Evolutionary conservation across 768 basidiomycete species (phyloP).

Genomic region (Auricularia sp.): DNA sequence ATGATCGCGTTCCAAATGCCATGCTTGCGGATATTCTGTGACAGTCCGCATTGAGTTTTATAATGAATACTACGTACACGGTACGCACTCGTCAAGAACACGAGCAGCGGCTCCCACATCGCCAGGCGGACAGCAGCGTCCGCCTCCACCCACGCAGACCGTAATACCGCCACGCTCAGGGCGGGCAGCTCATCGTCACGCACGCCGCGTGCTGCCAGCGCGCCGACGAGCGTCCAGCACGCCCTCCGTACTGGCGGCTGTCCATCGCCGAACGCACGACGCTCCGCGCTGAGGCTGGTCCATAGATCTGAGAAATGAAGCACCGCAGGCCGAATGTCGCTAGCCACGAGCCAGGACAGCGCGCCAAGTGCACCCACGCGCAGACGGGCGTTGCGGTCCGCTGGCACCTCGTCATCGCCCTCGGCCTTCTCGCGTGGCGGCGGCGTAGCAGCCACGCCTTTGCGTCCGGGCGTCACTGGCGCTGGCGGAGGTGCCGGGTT

Average conservation of each 20-base stretch:
- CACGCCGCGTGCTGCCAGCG: conserved; percentile 26
- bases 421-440: conserved; percentile 36
- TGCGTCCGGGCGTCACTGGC: conserved; percentile 20
- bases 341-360: conserved; percentile 53
- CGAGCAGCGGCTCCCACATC: conserved; percentile 64
- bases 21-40: conserved; percentile 54
- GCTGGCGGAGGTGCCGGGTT: conserved; percentile 39
- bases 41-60: background rate
- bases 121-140: conserved; percentile 55
- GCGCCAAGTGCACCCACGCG: conserved; percentile 60
- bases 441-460: conserved; percentile 12
- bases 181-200: conserved; percentile 8
- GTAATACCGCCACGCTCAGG: conserved; percentile 36
- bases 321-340: conserved; percentile 10
- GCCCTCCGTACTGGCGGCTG: conserved; percentile 68
- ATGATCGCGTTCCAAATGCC: conserved; percentile 38
- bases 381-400: conserved; percentile 60
- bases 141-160: conserved; percentile 62
- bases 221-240: conserved; percentile 50
- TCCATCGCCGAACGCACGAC: conserved; percentile 42
- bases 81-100: conserved; percentile 57
- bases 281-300: background rate
- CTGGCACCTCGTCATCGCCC: conserved; percentile 55
- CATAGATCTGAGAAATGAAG: conserved; percentile 9
- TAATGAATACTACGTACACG: too few relatives aligned